Conservation (phyloP, 1,284 basidiomycete genomes). For the Fomitopsis pinicola region DNA sequence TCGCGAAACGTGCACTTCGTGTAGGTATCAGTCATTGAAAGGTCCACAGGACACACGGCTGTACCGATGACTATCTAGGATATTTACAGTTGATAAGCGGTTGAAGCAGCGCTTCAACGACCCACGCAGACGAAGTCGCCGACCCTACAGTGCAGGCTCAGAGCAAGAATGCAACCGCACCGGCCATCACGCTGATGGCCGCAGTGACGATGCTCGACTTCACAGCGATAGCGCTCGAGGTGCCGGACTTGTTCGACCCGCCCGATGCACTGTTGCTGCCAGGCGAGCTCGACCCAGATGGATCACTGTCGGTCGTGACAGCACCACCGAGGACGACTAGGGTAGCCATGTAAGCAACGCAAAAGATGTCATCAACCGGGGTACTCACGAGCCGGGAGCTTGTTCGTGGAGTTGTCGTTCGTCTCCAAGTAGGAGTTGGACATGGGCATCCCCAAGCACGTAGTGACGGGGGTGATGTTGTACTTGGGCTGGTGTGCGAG, state of each 20-base stretch:
- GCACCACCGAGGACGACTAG: background rate
- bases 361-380: background rate
- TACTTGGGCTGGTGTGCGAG: conserved; percentile 56
- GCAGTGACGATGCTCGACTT: background rate
- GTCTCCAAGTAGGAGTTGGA: conserved; percentile 66
- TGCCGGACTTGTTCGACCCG: background rate
- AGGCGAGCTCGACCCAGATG: background rate
- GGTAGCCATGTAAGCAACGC: background rate
- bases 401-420: conserved; percentile 58
- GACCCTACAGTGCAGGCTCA: background rate
- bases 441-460: conserved; percentile 58
- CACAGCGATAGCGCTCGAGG: background rate
- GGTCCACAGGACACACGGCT: background rate
- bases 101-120: too few relatives aligned
- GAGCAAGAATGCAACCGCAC: background rate
- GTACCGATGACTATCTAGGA: background rate
- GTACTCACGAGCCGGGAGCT: conserved; percentile 26
- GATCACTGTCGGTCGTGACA: background rate
- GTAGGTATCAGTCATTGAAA: background rate
- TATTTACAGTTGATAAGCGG: background rate
- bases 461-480: conserved; percentile 60
- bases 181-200: conserved; percentile 20
- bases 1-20: background rate
- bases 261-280: background rate
- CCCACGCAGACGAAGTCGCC: too few relatives aligned